These are phyloP conservation scores for Kokia cookei DNA, from an alignment of 441 rosid genomes.

Conservation along the genomic window DNA sequence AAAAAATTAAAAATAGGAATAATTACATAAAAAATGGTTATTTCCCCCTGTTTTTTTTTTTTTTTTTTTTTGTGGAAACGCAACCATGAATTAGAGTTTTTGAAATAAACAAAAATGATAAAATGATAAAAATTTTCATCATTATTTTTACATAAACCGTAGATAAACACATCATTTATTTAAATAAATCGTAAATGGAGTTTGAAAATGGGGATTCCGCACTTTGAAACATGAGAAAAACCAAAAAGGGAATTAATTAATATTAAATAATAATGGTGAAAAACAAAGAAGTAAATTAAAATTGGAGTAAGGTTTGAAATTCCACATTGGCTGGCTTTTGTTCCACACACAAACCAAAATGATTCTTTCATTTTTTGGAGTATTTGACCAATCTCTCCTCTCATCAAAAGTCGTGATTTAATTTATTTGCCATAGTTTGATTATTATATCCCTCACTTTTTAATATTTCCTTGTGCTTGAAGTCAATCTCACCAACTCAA, in stretches of 20 bases:
- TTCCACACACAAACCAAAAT: not conserved
- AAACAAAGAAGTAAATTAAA: not conserved
- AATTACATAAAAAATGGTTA: not conserved
- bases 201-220: constrained; percentile 14
- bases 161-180: too few species aligned
- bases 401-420: not conserved
- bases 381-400: not conserved
- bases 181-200: not conserved
- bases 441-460: not conserved
- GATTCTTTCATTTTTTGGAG: not conserved
- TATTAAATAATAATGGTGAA: not conserved
- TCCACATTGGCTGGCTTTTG: constrained; percentile 21
- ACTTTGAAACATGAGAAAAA: constrained; percentile 5
- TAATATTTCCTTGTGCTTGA: not conserved
- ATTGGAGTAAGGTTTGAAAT: not conserved
- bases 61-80: not conserved
- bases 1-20: not conserved
- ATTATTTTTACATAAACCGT: too few species aligned
- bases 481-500: not conserved
- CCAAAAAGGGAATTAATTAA: constrained; percentile 4
- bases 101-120: constrained; percentile 12
- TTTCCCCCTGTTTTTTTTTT: fast-evolving
- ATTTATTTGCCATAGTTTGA: not conserved
- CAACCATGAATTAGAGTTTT: constrained; percentile 1
- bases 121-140: not conserved